A percentile compares a stretch with the other conserved stretches of the same genome.
phyloP scores from a whole-genome alignment of 768 basidiomycete species.

The Agrocybe pediades region DNA sequence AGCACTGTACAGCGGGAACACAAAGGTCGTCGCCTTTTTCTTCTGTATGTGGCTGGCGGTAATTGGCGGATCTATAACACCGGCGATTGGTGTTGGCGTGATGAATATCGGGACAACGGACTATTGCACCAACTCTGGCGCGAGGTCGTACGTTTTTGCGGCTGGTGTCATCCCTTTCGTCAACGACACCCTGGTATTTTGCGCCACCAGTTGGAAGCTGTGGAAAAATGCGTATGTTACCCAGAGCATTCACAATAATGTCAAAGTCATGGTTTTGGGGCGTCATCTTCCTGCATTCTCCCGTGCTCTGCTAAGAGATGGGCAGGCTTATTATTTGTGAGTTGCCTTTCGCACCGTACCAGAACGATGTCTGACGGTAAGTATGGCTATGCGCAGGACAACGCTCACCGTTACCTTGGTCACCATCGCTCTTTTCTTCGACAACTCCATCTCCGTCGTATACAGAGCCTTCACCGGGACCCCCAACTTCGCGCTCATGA shows the following conservation, averaged over 20 bases:
- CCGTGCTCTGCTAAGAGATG: conserved; percentile 25
- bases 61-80: background rate
- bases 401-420: conserved; percentile 9
- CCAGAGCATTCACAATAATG: conserved; percentile 4
- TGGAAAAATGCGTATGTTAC: conserved; percentile 13
- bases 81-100: conserved; percentile 15
- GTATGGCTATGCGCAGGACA: background rate
- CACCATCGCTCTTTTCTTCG: conserved; percentile 8
- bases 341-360: background rate
- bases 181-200: conserved; percentile 30
- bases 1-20: background rate
- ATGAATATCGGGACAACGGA: conserved; percentile 15
- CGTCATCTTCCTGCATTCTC: conserved; percentile 26
- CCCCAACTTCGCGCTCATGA: conserved; percentile 18
- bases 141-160: background rate
- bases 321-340: conserved; percentile 29
- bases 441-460: background rate
- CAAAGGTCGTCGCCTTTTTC: background rate
- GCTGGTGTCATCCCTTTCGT: conserved; percentile 18
- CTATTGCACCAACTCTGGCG: conserved; percentile 10
- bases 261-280: conserved; percentile 21
- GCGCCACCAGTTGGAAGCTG: conserved; percentile 31
- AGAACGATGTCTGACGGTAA: background rate
- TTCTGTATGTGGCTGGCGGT: conserved; percentile 6
- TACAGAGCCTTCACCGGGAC: conserved; percentile 8